Percentiles rank a stretch among this genome's conserved stretches.
Conservation (phyloP, 192 early-diverging fungal species). For the Dissophora ornata region DNA sequence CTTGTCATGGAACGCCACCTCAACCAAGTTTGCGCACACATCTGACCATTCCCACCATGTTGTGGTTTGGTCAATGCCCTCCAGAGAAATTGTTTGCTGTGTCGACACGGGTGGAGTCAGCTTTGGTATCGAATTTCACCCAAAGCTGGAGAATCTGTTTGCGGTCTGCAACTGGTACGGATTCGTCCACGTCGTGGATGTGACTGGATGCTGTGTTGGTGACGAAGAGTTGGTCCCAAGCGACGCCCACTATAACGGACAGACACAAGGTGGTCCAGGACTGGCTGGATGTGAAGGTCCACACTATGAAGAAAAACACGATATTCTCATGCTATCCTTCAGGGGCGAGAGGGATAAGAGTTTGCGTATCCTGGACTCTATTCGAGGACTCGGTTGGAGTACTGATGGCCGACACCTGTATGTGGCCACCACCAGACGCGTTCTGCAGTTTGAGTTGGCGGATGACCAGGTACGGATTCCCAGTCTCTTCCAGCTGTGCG, state of each 20-base stretch:
- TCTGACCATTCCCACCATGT: conserved; percentile 57
- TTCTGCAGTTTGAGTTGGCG: conserved; percentile 56
- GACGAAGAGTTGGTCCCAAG: conserved; percentile 24
- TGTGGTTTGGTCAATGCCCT: conserved; percentile 57
- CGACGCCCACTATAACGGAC: conserved; percentile 3
- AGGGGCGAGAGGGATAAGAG: conserved; percentile 55
- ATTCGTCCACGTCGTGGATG: conserved; percentile 63
- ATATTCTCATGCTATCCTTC: conserved; percentile 64
- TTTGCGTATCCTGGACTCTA: conserved; percentile 58
- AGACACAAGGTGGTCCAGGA: not conserved
- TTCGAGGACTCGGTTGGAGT: conserved; percentile 62
- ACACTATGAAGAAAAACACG: conserved; percentile 55
- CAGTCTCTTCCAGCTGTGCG: conserved; percentile 42
- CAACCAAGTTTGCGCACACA: conserved; percentile 62
- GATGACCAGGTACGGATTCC: conserved; percentile 23
- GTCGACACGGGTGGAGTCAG: conserved; percentile 58
- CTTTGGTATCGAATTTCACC: conserved; percentile 61
- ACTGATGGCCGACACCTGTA: conserved; percentile 57
- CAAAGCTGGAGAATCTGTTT: conserved; percentile 55
- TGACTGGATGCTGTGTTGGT: conserved; percentile 35
- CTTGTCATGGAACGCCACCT: conserved; percentile 59
- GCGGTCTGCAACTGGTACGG: conserved; percentile 64
- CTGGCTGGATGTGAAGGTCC: conserved; percentile 12
- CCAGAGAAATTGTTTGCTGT: conserved; percentile 50
- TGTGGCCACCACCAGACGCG: conserved; percentile 58